Base-by-base conservation (phyloP, 78 protist species). In the Ministeria vibrans region DNA sequence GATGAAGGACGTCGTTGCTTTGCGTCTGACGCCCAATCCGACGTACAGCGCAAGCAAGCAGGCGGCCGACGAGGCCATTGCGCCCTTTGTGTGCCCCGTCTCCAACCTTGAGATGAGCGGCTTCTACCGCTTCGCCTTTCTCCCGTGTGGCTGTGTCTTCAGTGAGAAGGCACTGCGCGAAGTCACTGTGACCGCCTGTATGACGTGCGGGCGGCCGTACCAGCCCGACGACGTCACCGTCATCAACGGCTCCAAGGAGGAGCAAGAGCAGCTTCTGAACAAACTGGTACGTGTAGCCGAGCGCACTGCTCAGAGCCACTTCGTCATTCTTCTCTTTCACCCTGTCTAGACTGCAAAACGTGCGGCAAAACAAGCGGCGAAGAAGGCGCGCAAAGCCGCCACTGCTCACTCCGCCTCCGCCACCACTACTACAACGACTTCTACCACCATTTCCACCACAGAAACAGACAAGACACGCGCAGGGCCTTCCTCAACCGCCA, bases 101-200 rank as follows among this genome's bases (percentile, higher is more conserved):
- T 32, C 42, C 6, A 28, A 27, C 5, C 51, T 28, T 25, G 42
- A 5, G n/a, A 72, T 72, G 77, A 72, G n/a, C 28, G 77, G 77
- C 18, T 38, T 6, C 20, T 30, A 45, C 22, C 34, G 42, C 44
- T 72, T 72, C 42, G n/a, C 22, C 34, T 72, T 20, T 23, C 42
- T 42, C n/a, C 63, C n/a, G 20, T 72, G 77, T 42, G 77, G 77
- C 0, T 72, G 77, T 28, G 77, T 72, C 28, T 2, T 72, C 11
- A 34, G 43, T 2, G 71, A 63, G 23, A 27, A 63, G 71, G 71
- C 71, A 18, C 71, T 63, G 71, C 71, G 71, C 1, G 71, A 63
- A 63, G 23, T 63, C 23, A 7, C 71, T 1, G 2, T 41, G 71
- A 15, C 9, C 15, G 55, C 15, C 55, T 49, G 55, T 15, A 49